These are phyloP conservation scores for Hirschioporus abietinus DNA, from an alignment of 768 basidiomycete species.

Conservation along the genomic window DNA sequence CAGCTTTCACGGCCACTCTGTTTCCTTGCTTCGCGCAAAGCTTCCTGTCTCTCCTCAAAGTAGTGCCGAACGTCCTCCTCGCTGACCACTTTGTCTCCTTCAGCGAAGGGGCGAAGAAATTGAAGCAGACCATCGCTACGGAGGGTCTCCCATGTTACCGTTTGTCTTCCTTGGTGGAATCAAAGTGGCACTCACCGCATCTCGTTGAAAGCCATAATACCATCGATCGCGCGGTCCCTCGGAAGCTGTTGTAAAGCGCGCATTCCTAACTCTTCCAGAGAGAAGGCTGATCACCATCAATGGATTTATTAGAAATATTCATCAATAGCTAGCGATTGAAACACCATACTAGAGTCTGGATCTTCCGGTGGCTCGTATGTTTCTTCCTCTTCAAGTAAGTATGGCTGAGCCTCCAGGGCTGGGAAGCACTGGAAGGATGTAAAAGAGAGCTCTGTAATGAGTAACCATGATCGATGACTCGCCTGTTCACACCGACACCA, in stretches of 20 bases:
- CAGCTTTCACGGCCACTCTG: background rate
- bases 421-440: constrained; percentile 47
- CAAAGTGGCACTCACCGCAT: constrained; percentile 54
- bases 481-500: constrained; percentile 75
- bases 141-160: background rate
- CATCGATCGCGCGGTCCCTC: constrained; percentile 76
- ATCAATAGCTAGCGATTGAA: background rate
- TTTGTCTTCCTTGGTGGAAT: background rate
- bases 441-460: constrained; percentile 2
- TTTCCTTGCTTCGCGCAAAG: background rate
- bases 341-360: constrained; percentile 66
- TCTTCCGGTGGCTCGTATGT: constrained; percentile 84
- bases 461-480: constrained; percentile 16
- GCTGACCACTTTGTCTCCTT: constrained; percentile 67
- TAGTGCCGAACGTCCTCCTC: constrained; percentile 67
- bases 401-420: constrained; percentile 47
- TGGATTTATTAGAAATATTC: background rate
- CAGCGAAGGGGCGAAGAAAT: constrained; percentile 75
- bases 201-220: constrained; percentile 77
- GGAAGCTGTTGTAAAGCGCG: constrained; percentile 70
- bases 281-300: constrained; percentile 43
- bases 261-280: constrained; percentile 79
- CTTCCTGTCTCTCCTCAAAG: constrained; percentile 39
- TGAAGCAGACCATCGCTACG: constrained; percentile 57
- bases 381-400: constrained; percentile 71